phyloP scores from a whole-genome alignment of 2,329 filamentous ascomycete genomes.

The Sclerotinia sclerotiorum region DNA sequence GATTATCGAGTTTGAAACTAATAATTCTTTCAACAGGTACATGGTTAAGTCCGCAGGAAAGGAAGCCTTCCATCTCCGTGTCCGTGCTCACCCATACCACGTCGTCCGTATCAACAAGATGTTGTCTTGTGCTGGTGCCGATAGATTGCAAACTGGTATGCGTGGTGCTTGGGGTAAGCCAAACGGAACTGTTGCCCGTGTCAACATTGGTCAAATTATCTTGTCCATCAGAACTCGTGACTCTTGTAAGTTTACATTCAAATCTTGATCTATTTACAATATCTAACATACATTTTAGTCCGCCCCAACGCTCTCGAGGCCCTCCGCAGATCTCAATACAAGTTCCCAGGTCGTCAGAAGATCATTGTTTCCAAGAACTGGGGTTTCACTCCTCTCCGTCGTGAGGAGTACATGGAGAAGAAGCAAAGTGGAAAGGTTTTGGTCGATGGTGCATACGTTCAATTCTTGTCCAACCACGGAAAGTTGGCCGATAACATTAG shows the following conservation, averaged over 20 bases:
- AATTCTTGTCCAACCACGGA: slow-evolving; percentile 97
- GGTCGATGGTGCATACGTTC: slow-evolving; percentile 98
- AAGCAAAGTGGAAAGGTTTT: slow-evolving; percentile 91
- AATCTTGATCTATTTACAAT: background rate
- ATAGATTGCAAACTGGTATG: slow-evolving; percentile 99
- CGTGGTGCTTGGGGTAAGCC: slow-evolving; percentile 99
- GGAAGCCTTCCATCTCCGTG: slow-evolving; percentile 72
- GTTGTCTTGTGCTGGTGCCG: slow-evolving; percentile 99
- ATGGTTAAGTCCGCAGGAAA: slow-evolving; percentile 70
- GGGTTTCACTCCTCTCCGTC: slow-evolving; percentile 98
- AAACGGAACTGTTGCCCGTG: slow-evolving; percentile 97
- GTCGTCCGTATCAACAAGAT: slow-evolving; percentile 99
- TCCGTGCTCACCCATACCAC: slow-evolving; percentile 97
- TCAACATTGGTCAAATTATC: slow-evolving; percentile 99
- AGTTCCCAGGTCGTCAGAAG: slow-evolving; percentile 99
- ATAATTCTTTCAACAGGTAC: slow-evolving; percentile 44
- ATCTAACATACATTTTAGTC: slow-evolving; percentile 53
- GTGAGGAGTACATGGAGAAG: slow-evolving; percentile 95
- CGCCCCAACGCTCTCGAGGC: slow-evolving; percentile 94
- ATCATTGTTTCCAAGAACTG: slow-evolving; percentile 99
- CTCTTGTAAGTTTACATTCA: slow-evolving; percentile 59
- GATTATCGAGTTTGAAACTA: slow-evolving; percentile 18
- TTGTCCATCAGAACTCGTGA: slow-evolving; percentile 97
- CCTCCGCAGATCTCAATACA: slow-evolving; percentile 99
- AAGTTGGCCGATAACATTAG: slow-evolving; percentile 81